Evolutionary conservation across 306 rosid species (phyloP).

Genomic region (Pterocarpus macrocarpus): DNA sequence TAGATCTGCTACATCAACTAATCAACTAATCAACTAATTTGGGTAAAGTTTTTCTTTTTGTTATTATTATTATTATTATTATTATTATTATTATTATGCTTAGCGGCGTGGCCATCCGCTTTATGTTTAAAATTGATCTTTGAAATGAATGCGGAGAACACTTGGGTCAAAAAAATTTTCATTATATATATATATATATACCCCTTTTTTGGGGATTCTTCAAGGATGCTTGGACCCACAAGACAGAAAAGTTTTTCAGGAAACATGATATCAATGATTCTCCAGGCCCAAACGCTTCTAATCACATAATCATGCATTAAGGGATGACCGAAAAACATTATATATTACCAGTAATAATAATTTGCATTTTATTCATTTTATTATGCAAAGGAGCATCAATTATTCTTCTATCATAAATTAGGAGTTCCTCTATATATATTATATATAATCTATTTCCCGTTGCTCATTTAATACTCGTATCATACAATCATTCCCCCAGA

Average conservation of each 20-base stretch:
- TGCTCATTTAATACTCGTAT: not conserved
- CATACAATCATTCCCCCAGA: slow-evolving; percentile 5
- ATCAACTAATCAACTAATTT: slow-evolving; percentile 11
- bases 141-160: slow-evolving; percentile 40
- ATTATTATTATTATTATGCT: slow-evolving; percentile 19
- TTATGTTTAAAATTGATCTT: slow-evolving; percentile 30
- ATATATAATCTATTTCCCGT: not conserved
- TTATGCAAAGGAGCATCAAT: slow-evolving; percentile 15
- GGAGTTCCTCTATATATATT: not conserved
- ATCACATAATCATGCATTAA: slow-evolving; percentile 31
- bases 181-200: not conserved
- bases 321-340: not conserved
- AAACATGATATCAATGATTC: slow-evolving; percentile 54
- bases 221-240: slow-evolving; percentile 49
- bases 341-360: slow-evolving; percentile 6
- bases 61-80: not conserved
- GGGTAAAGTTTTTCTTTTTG: not conserved
- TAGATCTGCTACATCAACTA: not conserved
- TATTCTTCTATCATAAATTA: slow-evolving; percentile 6
- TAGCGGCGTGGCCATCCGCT: slow-evolving; percentile 47
- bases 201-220: slow-evolving; percentile 46
- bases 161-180: slow-evolving; percentile 22
- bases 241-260: slow-evolving; percentile 33
- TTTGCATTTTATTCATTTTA: not conserved
- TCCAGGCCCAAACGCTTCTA: slow-evolving; percentile 31